Percentiles rank a stretch among this genome's conserved stretches.
Conservation (phyloP, 495 filamentous ascomycete species). For the Monascus purpureus region DNA sequence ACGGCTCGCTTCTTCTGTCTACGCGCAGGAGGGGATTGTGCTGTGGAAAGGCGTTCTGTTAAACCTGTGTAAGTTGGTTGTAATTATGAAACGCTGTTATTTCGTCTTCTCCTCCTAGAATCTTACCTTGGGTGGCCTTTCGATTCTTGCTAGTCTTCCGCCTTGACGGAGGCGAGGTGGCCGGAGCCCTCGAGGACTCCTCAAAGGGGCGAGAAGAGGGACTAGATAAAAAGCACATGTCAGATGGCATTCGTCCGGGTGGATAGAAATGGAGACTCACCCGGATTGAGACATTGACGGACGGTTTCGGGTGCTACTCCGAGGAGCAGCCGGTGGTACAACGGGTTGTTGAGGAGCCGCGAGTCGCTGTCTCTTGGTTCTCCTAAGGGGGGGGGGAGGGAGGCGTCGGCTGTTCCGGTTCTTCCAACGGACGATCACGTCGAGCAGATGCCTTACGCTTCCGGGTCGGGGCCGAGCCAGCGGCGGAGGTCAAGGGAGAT, state of each 20-base stretch:
- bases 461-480: conserved; percentile 29
- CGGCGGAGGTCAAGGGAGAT: conserved; percentile 18
- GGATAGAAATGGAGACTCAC: conserved; percentile 34
- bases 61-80: background rate
- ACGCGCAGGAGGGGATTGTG: conserved; percentile 21
- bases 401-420: conserved; percentile 25
- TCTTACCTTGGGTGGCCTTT: conserved; percentile 15
- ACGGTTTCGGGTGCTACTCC: conserved; percentile 48
- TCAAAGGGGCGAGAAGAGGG: conserved; percentile 30
- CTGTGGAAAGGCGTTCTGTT: conserved; percentile 19
- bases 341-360: conserved; percentile 21
- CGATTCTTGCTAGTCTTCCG: conserved; percentile 52
- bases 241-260: background rate
- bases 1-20: conserved; percentile 42
- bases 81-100: too few relatives aligned
- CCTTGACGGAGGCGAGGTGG: conserved; percentile 41
- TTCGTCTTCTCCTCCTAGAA: too few relatives aligned
- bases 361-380: conserved; percentile 30
- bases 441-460: conserved; percentile 44
- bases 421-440: conserved; percentile 22
- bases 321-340: conserved; percentile 30
- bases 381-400: conserved; percentile 29
- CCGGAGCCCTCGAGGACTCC: conserved; percentile 24
- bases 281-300: conserved; percentile 73
- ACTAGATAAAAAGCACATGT: conserved; percentile 16